Conservation (phyloP, 257 asterid genomes). For the Petrea volubilis region DNA sequence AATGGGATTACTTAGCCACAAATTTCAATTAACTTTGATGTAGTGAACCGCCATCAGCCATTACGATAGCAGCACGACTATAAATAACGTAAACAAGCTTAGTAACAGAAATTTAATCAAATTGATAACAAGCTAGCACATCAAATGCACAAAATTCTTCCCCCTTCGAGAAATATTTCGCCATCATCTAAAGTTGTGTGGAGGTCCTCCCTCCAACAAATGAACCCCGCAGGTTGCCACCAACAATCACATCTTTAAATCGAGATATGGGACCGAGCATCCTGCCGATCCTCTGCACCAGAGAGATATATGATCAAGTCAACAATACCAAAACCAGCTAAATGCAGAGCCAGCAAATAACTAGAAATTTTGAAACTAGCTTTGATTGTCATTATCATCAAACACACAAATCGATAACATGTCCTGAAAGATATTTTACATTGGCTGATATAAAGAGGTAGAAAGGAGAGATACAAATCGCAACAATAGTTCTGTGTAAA, state of each 20-base stretch:
- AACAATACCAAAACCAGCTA: constrained; percentile 3
- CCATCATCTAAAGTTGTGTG: constrained; percentile 44
- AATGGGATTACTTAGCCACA: not conserved
- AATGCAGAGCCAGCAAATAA: not conserved
- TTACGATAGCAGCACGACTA: constrained; percentile 5
- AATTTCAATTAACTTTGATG: not conserved
- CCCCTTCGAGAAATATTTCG: constrained; percentile 13
- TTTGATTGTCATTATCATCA: not conserved
- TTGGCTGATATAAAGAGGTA: not conserved
- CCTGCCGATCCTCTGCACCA: constrained; percentile 51
- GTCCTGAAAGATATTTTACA: not conserved
- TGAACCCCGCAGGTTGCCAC: constrained; percentile 56
- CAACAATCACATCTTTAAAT: constrained; percentile 57
- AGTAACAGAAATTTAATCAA: not conserved
- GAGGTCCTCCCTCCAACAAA: constrained; percentile 46
- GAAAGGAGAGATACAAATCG: not conserved
- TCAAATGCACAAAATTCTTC: constrained; percentile 13
- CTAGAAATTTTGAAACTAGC: not conserved
- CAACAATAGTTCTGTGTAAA: not conserved
- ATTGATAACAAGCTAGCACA: not conserved
- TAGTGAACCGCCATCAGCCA: not conserved
- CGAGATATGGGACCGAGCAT: constrained; percentile 56
- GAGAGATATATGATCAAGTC: not conserved
- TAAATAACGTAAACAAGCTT: constrained; percentile 25
- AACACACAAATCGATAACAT: not conserved